Conservation (phyloP, 495 filamentous ascomycete genomes). For the Aspergillus bridgeri region DNA sequence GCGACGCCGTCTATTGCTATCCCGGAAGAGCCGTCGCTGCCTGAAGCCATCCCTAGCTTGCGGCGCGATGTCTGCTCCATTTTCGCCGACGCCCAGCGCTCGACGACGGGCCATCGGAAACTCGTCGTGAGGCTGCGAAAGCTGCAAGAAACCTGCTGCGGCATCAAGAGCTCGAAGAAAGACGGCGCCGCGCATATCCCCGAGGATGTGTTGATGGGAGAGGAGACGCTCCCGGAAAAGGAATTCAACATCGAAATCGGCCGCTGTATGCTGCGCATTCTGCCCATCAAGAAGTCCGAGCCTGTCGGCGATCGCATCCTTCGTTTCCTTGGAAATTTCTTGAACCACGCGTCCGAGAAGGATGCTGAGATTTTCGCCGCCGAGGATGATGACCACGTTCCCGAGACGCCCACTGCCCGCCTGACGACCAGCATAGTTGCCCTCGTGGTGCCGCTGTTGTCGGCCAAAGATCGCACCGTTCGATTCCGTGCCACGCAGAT, state of each 20-base stretch:
- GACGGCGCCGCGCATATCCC: constrained; percentile 31
- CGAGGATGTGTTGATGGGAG: constrained; percentile 38
- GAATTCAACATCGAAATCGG: constrained; percentile 85
- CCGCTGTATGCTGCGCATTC: constrained; percentile 73
- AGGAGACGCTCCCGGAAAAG: constrained; percentile 67
- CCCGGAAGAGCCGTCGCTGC: constrained; percentile 63
- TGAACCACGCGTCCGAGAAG: constrained; percentile 80
- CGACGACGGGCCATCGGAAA: constrained; percentile 85
- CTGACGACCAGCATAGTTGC: constrained; percentile 70
- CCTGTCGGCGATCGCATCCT: constrained; percentile 80
- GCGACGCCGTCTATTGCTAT: constrained; percentile 56
- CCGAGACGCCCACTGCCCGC: constrained; percentile 77
- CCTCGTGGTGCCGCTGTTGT: constrained; percentile 64
- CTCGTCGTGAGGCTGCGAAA: constrained; percentile 81
- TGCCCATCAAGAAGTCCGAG: constrained; percentile 91
- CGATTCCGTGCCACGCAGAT: constrained; percentile 89
- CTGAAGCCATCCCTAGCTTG: constrained; percentile 57
- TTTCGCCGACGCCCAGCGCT: constrained; percentile 84
- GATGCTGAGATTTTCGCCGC: constrained; percentile 48
- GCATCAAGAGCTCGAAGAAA: constrained; percentile 56
- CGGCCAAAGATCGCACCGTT: constrained; percentile 85
- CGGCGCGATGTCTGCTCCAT: constrained; percentile 73
- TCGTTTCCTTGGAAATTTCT: constrained; percentile 79
- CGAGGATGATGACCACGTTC: constrained; percentile 49
- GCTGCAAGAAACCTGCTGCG: constrained; percentile 83